Evolutionary conservation across 768 basidiomycete species (phyloP).

Genomic region (Trametes maxima): DNA sequence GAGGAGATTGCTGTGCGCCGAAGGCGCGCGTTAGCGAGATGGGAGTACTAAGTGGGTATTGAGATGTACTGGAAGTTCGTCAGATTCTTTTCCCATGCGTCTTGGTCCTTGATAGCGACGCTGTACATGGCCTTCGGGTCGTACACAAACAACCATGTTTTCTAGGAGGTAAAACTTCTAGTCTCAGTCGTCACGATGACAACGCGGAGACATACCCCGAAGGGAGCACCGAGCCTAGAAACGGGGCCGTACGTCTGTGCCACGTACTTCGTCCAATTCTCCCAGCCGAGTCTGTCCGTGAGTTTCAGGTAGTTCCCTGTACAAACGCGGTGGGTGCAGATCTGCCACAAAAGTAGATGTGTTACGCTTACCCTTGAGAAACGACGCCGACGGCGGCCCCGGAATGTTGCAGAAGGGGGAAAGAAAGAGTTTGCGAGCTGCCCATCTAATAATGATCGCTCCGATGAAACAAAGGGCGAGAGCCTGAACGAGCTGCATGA

Average conservation of each 20-base stretch:
- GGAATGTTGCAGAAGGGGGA: background rate
- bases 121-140: constrained; percentile 52
- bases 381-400: constrained; percentile 7
- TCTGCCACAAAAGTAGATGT: background rate
- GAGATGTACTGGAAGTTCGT: constrained; percentile 45
- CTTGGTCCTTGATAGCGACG: constrained; percentile 50
- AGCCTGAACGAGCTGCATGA: too few species aligned
- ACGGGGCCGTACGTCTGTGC: constrained; percentile 41
- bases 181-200: background rate
- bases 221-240: constrained; percentile 47
- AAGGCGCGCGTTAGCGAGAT: too few species aligned
- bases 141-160: constrained; percentile 48
- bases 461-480: too few species aligned
- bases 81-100: constrained; percentile 46
- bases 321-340: background rate
- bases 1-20: constrained; percentile 36
- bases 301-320: background rate
- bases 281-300: background rate
- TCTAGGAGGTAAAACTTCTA: constrained; percentile 29
- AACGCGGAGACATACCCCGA: constrained; percentile 40
- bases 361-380: background rate
- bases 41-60: background rate
- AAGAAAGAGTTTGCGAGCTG: background rate
- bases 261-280: constrained; percentile 1
- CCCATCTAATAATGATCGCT: too few species aligned